Evolutionary conservation across 768 basidiomycete genomes (phyloP), one percentile per base, ranked within the genome.

Genomic region (Punctularia strigosozonata): DNA sequence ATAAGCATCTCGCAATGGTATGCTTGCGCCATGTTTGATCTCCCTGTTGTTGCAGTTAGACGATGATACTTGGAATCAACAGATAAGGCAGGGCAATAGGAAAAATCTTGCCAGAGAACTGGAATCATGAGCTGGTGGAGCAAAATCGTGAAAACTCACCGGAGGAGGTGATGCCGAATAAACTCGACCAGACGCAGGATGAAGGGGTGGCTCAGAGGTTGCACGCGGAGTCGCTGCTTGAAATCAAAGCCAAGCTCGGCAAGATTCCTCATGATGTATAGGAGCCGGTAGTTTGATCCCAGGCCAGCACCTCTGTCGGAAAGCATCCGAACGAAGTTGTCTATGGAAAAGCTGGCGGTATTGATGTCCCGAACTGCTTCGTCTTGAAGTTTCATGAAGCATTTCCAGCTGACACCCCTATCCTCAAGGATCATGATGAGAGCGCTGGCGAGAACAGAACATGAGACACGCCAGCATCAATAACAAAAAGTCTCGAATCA

Each of bases 361-460:
- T 66, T 65, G 20, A 77, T 69, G 1, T 69, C 59, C 0, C 68
- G 65, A 2, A 84, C 69, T 2, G 76, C 74, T 0, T 52, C 44
- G 15, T 74, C 62, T 47, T 89, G 88, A 2, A 89, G 66, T 7
- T 62, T 55, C 26, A 76, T 33, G 49, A 91, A 84, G 3, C 60
- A 66, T 0, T 75, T 62, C 43, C 57, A 63, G 6, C 62, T 59
- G 13, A 87, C 77, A 2, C 77, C 78, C 7, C 80, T 66, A 43
- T 83, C 80, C 52, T 91, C 88, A 5, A 91, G 62, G 3, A 85
- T 62, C 77, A 81, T 86, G 21, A 88, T 68, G 10, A 87, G 53
- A 2, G 82, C 72, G 40, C 85, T 88, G 36, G 2, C 19, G 12
- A 22, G 33, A 17, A 28, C 31, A 32, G 20, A 15, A 18, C n/a